A percentile compares a stretch with the other conserved stretches of the same genome.
phyloP scores from a whole-genome alignment of 129 eudicot genomes.

The Daucus carota region DNA sequence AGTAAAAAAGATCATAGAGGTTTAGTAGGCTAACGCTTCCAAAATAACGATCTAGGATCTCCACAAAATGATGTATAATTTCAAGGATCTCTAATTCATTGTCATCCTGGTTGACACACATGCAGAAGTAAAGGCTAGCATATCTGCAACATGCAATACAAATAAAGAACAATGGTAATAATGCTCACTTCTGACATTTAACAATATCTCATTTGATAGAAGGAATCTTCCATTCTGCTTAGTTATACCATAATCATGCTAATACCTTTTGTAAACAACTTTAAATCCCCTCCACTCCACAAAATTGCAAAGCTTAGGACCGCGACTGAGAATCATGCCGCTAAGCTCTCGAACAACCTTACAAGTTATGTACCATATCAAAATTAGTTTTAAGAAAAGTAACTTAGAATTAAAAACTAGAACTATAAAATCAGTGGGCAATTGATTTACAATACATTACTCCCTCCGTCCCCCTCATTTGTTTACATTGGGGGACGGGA shows the following conservation, averaged over 20 bases:
- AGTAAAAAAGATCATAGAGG: neutral
- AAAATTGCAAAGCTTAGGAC: constrained; percentile 89
- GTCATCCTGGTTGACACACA: constrained; percentile 90
- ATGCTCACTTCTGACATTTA: neutral
- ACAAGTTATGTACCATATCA: constrained; percentile 10
- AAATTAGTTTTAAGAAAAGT: neutral
- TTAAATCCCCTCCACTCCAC: constrained; percentile 96
- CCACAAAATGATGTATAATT: constrained; percentile 88
- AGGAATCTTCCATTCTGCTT: neutral
- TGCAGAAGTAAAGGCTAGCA: constrained; percentile 94
- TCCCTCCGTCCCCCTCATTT: too few species aligned
- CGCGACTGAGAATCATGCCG: constrained; percentile 75
- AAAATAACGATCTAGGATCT: constrained; percentile 83
- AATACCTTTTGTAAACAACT: constrained; percentile 86
- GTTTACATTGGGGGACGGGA: too few species aligned
- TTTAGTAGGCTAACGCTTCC: constrained; percentile 68
- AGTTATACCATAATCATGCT: neutral
- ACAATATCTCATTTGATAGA: neutral
- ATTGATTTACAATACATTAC: too few species aligned
- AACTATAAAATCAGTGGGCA: neutral
- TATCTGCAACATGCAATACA: constrained; percentile 41
- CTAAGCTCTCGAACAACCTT: constrained; percentile 90
- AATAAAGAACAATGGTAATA: neutral
- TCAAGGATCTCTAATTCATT: constrained; percentile 90
- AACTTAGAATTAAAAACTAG: neutral